Evolutionary conservation across 2,329 filamentous ascomycete species (phyloP).

Genomic region (Sporothrix globosa): DNA sequence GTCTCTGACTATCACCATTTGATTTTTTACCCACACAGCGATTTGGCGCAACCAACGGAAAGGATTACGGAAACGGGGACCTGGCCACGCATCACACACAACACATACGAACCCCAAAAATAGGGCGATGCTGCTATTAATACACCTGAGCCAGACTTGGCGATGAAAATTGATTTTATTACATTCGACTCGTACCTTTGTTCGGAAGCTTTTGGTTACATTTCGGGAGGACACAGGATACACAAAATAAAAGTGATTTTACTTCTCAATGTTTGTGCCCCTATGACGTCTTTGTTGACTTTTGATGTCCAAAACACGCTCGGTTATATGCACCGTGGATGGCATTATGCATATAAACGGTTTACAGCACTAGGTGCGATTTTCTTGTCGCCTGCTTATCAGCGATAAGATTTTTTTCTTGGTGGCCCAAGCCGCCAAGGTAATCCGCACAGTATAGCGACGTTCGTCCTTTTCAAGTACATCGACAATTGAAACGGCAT

Average conservation of each 20-base stretch:
- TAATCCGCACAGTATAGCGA: background rate
- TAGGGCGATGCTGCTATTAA: background rate
- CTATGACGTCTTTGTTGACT: background rate
- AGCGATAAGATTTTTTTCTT: constrained; percentile 34
- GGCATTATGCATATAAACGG: background rate
- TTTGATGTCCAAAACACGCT: background rate
- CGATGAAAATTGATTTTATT: constrained; percentile 13
- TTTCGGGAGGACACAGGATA: constrained; percentile 10
- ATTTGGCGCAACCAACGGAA: constrained; percentile 29
- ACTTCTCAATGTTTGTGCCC: background rate
- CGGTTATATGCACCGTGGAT: background rate
- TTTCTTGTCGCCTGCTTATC: constrained; percentile 24
- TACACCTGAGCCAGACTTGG: constrained; percentile 5
- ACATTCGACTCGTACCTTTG: too few species aligned
- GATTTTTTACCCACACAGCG: constrained; percentile 24
- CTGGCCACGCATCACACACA: constrained; percentile 4
- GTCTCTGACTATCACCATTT: background rate
- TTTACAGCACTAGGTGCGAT: background rate
- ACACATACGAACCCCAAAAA: background rate
- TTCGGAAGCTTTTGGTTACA: background rate
- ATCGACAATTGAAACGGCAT: background rate
- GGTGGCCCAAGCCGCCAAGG: background rate
- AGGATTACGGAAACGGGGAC: background rate
- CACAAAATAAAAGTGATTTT: constrained; percentile 23
- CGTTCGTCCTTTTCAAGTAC: background rate